These are phyloP conservation scores for Beverwykella pulmonaria DNA, from an alignment of 495 filamentous ascomycete genomes.

Conservation along the genomic window DNA sequence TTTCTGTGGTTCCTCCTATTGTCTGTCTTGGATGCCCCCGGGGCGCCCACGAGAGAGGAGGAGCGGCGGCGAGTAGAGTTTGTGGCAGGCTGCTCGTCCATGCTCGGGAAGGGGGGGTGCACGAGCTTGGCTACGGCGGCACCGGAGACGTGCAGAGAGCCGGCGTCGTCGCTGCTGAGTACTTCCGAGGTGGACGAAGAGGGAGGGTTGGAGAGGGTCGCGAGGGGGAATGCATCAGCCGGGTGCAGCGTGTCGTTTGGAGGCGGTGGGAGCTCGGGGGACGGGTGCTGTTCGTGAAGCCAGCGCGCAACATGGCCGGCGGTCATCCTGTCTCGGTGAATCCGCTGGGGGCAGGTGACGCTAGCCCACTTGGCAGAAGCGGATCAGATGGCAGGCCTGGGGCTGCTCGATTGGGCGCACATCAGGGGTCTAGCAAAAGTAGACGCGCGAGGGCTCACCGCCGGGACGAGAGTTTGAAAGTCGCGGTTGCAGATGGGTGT, in stretches of 20 bases:
- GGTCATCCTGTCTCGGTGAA: slow-evolving; percentile 12
- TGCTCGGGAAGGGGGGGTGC: slow-evolving; percentile 31
- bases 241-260: slow-evolving; percentile 27
- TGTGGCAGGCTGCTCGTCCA: slow-evolving; percentile 27
- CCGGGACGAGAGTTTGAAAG: neutral
- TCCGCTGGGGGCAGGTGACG: slow-evolving; percentile 1
- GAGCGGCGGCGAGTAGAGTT: slow-evolving; percentile 32
- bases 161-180: slow-evolving; percentile 18
- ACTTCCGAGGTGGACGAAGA: slow-evolving; percentile 20
- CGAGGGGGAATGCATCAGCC: slow-evolving; percentile 38
- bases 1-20: slow-evolving; percentile 22
- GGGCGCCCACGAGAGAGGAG: slow-evolving; percentile 33
- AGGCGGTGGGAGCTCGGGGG: slow-evolving; percentile 4
- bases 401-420: neutral
- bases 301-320: slow-evolving; percentile 21
- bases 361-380: neutral
- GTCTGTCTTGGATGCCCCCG: neutral
- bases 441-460: neutral
- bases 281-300: slow-evolving; percentile 17
- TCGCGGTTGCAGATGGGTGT: neutral
- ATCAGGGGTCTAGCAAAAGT: slow-evolving; percentile 7
- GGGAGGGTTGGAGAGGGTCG: slow-evolving; percentile 35
- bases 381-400: neutral
- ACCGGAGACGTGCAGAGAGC: slow-evolving; percentile 11
- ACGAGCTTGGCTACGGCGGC: slow-evolving; percentile 22